Base-by-base conservation (phyloP, 352 stramenopile species). In the Plasmopara halstedii region DNA sequence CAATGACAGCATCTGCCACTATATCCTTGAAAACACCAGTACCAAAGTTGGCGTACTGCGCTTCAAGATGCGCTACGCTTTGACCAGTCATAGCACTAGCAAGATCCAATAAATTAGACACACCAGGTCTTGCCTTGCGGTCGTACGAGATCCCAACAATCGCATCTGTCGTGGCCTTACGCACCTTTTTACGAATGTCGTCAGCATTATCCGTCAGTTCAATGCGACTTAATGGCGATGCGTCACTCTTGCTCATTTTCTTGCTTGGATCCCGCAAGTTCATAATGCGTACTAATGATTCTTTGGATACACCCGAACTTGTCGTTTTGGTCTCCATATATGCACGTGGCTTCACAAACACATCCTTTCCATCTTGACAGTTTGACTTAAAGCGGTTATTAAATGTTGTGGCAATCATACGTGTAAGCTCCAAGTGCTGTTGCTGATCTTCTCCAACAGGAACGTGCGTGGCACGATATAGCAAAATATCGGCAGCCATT, bases 191-290 rank as follows among this genome's bases (percentile, higher is more conserved):
- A 32, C 67, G 63, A 50, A 91, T 85, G 3, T 57, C 42, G 20
- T 83, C 77, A 18, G 70, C 59, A 17, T 61, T 67, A 53, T 91
- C 79, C 6, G 95, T 86, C 8, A 98, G 67, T 54, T 99, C 97
- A 57, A 99, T 99, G 54, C 94, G 81, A 44, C 83, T 96, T 42
- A 70, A 58, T 50, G 95, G 73, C 14, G 83, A 94, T 26, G 74
- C 57, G 56, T 98, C 95, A 26, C 78, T 97, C 73, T 99, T 99
- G 66, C 92, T 98, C 97, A 99, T 99, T 79, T 99, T 99, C 44
- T 77, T 89, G 19, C 70, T 97, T 14, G 95, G 95, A 43, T 99
- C 87, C 0, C 83, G 85, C 34, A 99, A 73, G 69, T 82, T 98
- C 96, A 99, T 99, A 43, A 99, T 94, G 13, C 96, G 87, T 18